These are phyloP conservation scores for Nymphaea thermarum DNA, from an alignment of 164 flowering plant genomes.

Conservation along the genomic window DNA sequence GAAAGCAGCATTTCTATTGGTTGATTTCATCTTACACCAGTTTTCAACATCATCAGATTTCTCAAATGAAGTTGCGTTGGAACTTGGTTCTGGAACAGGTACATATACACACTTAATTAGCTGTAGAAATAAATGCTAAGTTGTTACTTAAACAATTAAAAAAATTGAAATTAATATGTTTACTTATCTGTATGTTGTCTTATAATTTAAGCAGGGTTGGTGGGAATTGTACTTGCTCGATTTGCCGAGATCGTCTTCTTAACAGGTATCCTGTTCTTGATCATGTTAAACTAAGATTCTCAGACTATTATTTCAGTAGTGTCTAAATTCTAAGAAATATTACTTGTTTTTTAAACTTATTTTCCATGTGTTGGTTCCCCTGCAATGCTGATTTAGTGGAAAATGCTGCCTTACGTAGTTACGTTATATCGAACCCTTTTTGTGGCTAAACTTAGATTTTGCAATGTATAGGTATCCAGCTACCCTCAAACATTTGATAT, in stretches of 20 bases:
- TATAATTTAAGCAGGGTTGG: conserved; percentile 49
- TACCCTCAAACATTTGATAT: too few species aligned
- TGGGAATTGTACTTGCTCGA: conserved; percentile 66
- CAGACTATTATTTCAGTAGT: too few species aligned
- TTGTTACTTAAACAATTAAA: neutral
- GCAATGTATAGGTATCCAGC: too few species aligned
- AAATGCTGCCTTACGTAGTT: too few species aligned
- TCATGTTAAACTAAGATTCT: neutral
- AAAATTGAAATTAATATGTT: too few species aligned
- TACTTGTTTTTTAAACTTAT: too few species aligned
- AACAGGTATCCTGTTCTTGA: conserved; percentile 41
- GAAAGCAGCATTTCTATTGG: conserved; percentile 69
- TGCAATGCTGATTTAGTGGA: too few species aligned
- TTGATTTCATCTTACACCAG: conserved; percentile 73
- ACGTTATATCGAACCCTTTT: too few species aligned
- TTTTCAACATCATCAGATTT: conserved; percentile 46
- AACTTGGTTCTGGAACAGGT: conserved; percentile 98
- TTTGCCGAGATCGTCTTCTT: conserved; percentile 67
- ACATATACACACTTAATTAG: neutral
- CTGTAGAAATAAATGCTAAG: neutral
- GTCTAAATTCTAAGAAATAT: too few species aligned
- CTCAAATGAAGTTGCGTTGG: conserved; percentile 46
- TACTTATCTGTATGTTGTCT: neutral
- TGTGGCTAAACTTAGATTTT: too few species aligned
- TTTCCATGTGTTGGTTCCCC: too few species aligned